Evolutionary conservation across 345 rosid genomes (phyloP).

Genomic region (Mercurialis annua): DNA sequence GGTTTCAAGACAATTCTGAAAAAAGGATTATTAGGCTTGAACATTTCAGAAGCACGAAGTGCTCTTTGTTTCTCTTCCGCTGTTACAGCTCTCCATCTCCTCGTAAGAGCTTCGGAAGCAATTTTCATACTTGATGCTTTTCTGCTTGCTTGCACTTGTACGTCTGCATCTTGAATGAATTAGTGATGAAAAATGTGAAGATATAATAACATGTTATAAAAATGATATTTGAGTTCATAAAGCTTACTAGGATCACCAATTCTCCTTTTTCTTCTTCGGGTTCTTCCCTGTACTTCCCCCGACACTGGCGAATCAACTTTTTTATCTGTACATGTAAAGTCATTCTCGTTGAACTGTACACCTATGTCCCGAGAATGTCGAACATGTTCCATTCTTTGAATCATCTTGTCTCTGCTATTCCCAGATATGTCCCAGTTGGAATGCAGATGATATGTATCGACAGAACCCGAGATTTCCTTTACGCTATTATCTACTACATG

Average conservation of each 20-base stretch:
- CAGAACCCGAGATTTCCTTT: neutral
- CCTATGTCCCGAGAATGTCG: slow-evolving; percentile 21
- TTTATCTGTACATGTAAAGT: slow-evolving; percentile 4
- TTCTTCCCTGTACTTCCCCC: slow-evolving; percentile 2
- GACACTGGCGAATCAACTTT: slow-evolving; percentile 15
- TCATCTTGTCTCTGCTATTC: neutral
- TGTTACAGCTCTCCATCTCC: slow-evolving; percentile 32
- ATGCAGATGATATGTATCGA: neutral
- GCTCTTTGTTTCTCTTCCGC: slow-evolving; percentile 30
- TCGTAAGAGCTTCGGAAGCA: slow-evolving; percentile 5
- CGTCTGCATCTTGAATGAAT: slow-evolving; percentile 9
- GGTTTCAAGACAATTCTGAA: slow-evolving; percentile 37
- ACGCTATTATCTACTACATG: slow-evolving; percentile 14
- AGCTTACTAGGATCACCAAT: slow-evolving; percentile 21
- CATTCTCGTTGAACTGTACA: slow-evolving; percentile 14
- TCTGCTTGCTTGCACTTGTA: slow-evolving; percentile 6
- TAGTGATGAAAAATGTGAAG: slow-evolving; percentile 3
- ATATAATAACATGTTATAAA: slow-evolving; percentile 6
- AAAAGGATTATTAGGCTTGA: slow-evolving; percentile 34
- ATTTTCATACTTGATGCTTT: slow-evolving; percentile 3
- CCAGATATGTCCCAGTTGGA: neutral
- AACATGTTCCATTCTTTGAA: slow-evolving; percentile 6
- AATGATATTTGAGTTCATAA: neutral
- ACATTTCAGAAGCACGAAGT: slow-evolving; percentile 27
- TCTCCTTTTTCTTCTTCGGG: slow-evolving; percentile 18